Base-by-base conservation (phyloP, 331 rosid genomes). In the Telfairia occidentalis region DNA sequence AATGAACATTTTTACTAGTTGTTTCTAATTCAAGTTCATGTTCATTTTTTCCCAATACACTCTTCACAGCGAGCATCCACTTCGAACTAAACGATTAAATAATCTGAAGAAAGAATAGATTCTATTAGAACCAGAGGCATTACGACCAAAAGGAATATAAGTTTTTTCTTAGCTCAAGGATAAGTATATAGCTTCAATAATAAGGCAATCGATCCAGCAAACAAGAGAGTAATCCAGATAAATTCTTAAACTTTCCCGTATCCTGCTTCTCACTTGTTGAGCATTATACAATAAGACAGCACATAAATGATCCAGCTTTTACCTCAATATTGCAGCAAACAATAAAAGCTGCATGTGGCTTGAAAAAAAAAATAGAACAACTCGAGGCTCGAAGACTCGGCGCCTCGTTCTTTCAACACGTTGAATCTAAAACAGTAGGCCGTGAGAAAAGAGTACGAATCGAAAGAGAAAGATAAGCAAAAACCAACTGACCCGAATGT, bases 401-500 rank as follows among this genome's bases (percentile, higher is more conserved):
- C 29, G 67, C 43, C 45, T 57, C 50, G 80, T 55, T 9, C 26
- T 29, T 10, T 40, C 34, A 73, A 16, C 30, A 19, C 84, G 77
- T 74, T 80, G 67, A 77, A 75, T 49, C 9, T 54, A 59, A 34
- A 82, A 60, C 78, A 76, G 34, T 0, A 1, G 0, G 18, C 12
- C 3, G 5, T 5, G 12, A 19, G 24, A 3, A 24, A 1, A 2
- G 19, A 38, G 29, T 9, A n/a, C n/a, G 0, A 0, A 28, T 26
- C 35, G 54, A 49, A 34, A 69, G 70, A 38, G 6, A 67, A 4
- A 28, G 61, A 42, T 7, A 24, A 23, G n/a, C 6, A 28, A 28
- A 4, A 73, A 21, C 43, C 28, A 28, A 69, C 84, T 53, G 53
- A 94, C 98, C 95, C 77, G 43, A 82, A 82, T 84, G 87, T 83